A percentile compares a stretch with the other conserved stretches of the same genome.
phyloP scores from a whole-genome alignment of 2,329 filamentous ascomycete genomes.

The Colletotrichum sp. region DNA sequence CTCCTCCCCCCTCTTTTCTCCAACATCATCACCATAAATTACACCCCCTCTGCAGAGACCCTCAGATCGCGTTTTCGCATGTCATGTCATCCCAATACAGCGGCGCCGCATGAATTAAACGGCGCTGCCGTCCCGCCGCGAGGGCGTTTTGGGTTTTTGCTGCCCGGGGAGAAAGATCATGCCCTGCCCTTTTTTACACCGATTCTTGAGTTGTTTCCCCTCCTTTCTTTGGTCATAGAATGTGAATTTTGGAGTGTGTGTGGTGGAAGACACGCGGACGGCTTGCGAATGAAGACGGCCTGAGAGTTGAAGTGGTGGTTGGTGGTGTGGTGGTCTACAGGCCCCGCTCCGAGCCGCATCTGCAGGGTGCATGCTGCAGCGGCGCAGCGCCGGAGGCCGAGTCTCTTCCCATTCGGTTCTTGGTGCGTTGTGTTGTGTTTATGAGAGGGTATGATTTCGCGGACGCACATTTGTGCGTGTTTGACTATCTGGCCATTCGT shows the following conservation, averaged over 20 bases:
- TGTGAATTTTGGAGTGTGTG: neutral
- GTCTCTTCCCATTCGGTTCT: fast-evolving
- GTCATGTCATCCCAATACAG: neutral
- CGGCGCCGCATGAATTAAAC: neutral
- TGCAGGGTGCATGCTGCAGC: neutral
- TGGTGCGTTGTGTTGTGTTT: fast-evolving
- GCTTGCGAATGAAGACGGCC: neutral
- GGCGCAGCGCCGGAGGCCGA: neutral
- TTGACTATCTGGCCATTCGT: neutral
- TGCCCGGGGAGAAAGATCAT: neutral
- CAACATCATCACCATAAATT: neutral
- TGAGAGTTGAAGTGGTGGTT: neutral
- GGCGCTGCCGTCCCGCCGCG: neutral
- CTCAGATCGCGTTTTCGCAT: neutral
- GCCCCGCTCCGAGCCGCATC: neutral
- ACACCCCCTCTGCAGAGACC: neutral
- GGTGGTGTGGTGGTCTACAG: neutral
- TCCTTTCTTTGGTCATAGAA: neutral
- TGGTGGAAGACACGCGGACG: neutral
- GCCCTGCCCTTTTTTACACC: neutral
- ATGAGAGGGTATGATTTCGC: neutral
- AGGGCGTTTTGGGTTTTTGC: neutral
- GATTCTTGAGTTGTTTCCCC: neutral
- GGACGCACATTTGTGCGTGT: neutral
- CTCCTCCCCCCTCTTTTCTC: neutral